These are phyloP conservation scores for Fusarium lateritium DNA, from an alignment of 2,329 filamentous ascomycete genomes.

Conservation along the genomic window DNA sequence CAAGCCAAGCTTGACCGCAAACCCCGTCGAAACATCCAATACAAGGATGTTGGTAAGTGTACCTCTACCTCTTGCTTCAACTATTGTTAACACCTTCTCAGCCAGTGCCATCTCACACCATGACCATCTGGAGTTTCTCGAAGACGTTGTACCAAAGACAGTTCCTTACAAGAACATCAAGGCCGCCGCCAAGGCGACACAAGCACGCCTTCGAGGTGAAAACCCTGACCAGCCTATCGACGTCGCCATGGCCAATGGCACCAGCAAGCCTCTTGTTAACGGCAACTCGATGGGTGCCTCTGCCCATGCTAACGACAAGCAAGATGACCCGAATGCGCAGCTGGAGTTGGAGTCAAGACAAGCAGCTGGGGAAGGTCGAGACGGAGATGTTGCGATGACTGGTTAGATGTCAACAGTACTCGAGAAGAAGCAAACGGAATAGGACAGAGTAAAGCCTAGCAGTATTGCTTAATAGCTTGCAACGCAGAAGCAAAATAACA, in stretches of 20 bases:
- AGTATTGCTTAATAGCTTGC: not conserved
- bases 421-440: no score
- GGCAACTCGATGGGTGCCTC: constrained; percentile 46
- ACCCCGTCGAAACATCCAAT: constrained; percentile 93
- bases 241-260: constrained; percentile 46
- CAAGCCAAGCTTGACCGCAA: constrained; percentile 93
- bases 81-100: constrained; percentile 53
- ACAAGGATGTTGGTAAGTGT: constrained; percentile 86
- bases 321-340: constrained; percentile 66
- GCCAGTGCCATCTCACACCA: constrained; percentile 88
- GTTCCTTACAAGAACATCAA: constrained; percentile 85
- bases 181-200: constrained; percentile 68
- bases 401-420: constrained; percentile 57
- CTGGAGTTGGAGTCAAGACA: constrained; percentile 70
- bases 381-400: constrained; percentile 73
- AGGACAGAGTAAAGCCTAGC: not conserved
- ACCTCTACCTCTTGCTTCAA: not conserved
- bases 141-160: constrained; percentile 91
- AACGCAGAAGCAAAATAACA: not conserved
- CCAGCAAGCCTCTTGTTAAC: constrained; percentile 51
- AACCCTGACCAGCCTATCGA: constrained; percentile 52
- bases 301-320: constrained; percentile 44
- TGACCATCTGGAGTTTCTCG: constrained; percentile 95
- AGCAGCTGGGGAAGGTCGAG: constrained; percentile 55
- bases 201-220: constrained; percentile 61